Evolutionary conservation across 2,329 filamentous ascomycete genomes (phyloP).

Genomic region (Epichloe typhina): DNA sequence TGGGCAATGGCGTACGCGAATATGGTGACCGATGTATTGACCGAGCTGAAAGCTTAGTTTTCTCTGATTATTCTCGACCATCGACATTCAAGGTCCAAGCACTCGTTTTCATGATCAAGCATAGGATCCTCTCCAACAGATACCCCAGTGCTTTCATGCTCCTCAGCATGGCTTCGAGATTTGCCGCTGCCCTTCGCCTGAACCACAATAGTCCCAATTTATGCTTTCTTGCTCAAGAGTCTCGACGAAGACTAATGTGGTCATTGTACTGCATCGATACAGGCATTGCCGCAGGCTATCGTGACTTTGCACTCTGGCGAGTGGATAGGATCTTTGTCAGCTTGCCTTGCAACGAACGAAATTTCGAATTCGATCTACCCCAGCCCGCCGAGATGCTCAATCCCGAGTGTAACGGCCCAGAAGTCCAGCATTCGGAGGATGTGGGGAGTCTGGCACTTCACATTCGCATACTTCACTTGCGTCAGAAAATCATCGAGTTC

Average conservation of each 20-base stretch:
- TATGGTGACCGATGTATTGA: slow-evolving; percentile 42
- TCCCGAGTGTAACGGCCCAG: slow-evolving; percentile 29
- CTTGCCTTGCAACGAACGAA: slow-evolving; percentile 29
- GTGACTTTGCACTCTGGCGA: slow-evolving; percentile 31
- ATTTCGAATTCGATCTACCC: slow-evolving; percentile 43
- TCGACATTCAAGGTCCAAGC: slow-evolving; percentile 43
- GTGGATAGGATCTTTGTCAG: slow-evolving; percentile 28
- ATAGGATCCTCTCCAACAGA: slow-evolving; percentile 28
- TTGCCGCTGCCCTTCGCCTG: slow-evolving; percentile 28
- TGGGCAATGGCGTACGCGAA: slow-evolving; percentile 37
- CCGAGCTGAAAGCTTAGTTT: slow-evolving; percentile 38
- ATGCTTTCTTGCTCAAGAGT: slow-evolving; percentile 28
- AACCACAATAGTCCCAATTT: slow-evolving; percentile 29
- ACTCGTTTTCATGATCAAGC: slow-evolving; percentile 30
- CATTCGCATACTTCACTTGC: slow-evolving; percentile 41
- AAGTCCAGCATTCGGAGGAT: slow-evolving; percentile 31
- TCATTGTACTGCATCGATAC: slow-evolving; percentile 30
- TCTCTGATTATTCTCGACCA: slow-evolving; percentile 39
- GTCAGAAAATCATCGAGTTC: slow-evolving; percentile 40
- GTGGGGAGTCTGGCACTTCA: slow-evolving; percentile 43
- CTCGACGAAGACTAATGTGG: slow-evolving; percentile 30
- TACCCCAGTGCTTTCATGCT: slow-evolving; percentile 34
- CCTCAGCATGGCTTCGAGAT: slow-evolving; percentile 28
- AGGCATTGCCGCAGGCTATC: slow-evolving; percentile 28
- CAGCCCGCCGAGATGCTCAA: slow-evolving; percentile 40